Evolutionary conservation across 768 basidiomycete species (phyloP), one percentile per base, ranked within the genome.

Genomic region (Porphyrellus cyaneotinctus): DNA sequence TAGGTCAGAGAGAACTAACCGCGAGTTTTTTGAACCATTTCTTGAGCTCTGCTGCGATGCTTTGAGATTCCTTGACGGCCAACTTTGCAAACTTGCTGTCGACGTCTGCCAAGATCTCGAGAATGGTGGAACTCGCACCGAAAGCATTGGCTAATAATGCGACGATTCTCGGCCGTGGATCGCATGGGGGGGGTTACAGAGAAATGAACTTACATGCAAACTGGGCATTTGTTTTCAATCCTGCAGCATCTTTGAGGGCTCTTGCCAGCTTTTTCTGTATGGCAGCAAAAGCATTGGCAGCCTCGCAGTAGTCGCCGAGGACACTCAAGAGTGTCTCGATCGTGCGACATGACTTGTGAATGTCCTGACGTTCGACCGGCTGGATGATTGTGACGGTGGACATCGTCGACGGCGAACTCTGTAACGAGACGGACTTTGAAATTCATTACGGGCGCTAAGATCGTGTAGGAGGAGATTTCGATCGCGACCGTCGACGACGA

Each of bases 11-110:
- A 38, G 51, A 46, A 28, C 86, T 59, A 61, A 91, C 88, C 44
- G 83, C 78, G 32, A 91, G 77, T 67, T 84, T 89, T 80, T 87
- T 90, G 75, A 91, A 84, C 88, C 88, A 91, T 62, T 87, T 91
- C 75, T 83, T 86, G 37, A 89, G 82, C 57, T 90, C 88, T 28
- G 73, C 67, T 57, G 80, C 82, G 45, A 89, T 72, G 20, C 51
- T 62, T 55, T 84, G 82, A 53, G 82, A 88, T 57, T 91, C 88
- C 70, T 82, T 89, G 59, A 88, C 85, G 13, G 79, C 79, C 54
- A 86, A 64, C 71, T 86, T 91, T 37, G 81, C 79, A 67, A 88
- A 90, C 72, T 87, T 91, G 58, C 72, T 53, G 61, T 90, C 85
- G 47, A 90, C 77, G 26, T 91, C 88, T 2, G 80, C 78, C 42